Percentiles rank a stretch among this genome's conserved stretches.
Evolutionary conservation across 208 protist genomes (phyloP).

Genomic region (Leishmania gerbilli): DNA sequence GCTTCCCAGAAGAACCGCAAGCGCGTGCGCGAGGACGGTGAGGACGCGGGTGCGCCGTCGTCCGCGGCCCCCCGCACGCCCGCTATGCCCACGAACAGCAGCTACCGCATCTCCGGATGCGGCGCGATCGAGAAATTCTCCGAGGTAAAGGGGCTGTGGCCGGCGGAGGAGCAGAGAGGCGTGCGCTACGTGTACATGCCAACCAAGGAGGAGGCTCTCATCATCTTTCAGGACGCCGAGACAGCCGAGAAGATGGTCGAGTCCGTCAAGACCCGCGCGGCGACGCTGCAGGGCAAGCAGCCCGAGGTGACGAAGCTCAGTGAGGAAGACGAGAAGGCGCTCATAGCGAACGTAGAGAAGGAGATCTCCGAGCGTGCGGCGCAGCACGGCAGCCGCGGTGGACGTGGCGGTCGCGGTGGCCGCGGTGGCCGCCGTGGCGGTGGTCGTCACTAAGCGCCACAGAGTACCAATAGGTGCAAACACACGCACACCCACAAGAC

Average conservation of each 20-base stretch:
- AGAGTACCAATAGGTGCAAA: not conserved
- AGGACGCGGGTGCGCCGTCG: not conserved
- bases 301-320: slow-evolving; percentile 69
- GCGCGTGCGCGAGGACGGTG: slow-evolving; percentile 15
- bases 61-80: slow-evolving; percentile 46
- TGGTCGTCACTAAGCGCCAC: slow-evolving; percentile 8
- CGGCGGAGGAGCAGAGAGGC: slow-evolving; percentile 80
- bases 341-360: slow-evolving; percentile 79
- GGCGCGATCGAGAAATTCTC: slow-evolving; percentile 72
- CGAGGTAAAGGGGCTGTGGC: slow-evolving; percentile 83
- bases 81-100: slow-evolving; percentile 80
- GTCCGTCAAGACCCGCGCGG: slow-evolving; percentile 61
- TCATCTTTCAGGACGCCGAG: slow-evolving; percentile 87
- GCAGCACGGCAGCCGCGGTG: slow-evolving; percentile 42
- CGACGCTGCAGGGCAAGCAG: slow-evolving; percentile 81
- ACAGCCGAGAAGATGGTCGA: slow-evolving; percentile 78
- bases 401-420: slow-evolving; percentile 43
- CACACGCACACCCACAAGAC: slow-evolving; percentile 1
- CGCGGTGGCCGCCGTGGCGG: slow-evolving; percentile 50
- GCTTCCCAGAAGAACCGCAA: slow-evolving; percentile 55
- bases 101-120: slow-evolving; percentile 72
- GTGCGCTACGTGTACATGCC: slow-evolving; percentile 88
- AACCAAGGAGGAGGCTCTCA: slow-evolving; percentile 56
- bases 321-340: slow-evolving; percentile 64
- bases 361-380: slow-evolving; percentile 82